Conservation (phyloP, 192 early-diverging fungal species). For the Oehlia diaphana region DNA sequence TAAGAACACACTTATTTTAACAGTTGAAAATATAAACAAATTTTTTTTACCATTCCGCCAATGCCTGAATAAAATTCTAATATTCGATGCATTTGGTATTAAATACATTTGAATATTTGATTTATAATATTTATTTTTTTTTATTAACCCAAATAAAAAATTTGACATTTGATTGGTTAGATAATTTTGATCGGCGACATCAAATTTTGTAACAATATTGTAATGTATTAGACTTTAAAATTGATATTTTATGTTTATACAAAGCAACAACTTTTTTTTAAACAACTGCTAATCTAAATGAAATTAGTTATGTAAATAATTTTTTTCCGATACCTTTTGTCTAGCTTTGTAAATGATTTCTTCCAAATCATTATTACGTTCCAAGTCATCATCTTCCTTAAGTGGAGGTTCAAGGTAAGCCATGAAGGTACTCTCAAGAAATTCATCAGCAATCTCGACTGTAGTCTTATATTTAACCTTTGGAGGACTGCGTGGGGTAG, state of each 20-base stretch:
- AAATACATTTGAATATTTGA: neutral
- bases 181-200: no score
- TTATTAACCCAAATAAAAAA: neutral
- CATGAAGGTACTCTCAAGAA: conserved; percentile 8
- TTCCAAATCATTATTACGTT: neutral
- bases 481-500: no score
- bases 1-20: neutral
- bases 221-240: no score
- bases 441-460: neutral
- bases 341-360: conserved; percentile 9
- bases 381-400: neutral
- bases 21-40: neutral
- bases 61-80: conserved; percentile 67
- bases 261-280: no score
- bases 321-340: neutral
- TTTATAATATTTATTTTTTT: neutral
- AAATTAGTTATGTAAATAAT: neutral
- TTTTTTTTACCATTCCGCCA: conserved; percentile 55
- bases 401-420: neutral
- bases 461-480: neutral
- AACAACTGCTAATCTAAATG: neutral
- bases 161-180: neutral
- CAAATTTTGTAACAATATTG: no score
- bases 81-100: conserved; percentile 19
- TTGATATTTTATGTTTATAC: no score